These are phyloP conservation scores for Ambrosiella xylebori DNA, from an alignment of 2,329 filamentous ascomycete species.

Conservation along the genomic window DNA sequence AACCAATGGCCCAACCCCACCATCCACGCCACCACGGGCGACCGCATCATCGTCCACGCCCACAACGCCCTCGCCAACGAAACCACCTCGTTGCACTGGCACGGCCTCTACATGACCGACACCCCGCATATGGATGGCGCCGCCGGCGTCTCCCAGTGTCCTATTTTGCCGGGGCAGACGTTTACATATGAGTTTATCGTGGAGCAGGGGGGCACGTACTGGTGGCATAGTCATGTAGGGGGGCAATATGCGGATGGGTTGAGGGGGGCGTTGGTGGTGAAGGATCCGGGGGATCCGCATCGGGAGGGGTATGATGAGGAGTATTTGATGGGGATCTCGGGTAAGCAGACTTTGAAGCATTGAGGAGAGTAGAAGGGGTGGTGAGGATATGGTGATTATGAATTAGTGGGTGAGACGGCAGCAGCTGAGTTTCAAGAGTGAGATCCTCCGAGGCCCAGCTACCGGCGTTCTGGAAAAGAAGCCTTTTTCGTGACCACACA, in stretches of 20 bases:
- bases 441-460: too few species aligned
- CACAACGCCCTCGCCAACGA: conserved; percentile 35
- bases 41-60: conserved; percentile 31
- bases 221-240: conserved; percentile 22
- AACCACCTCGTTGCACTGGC: conserved; percentile 37
- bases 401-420: too few species aligned
- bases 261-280: conserved; percentile 35
- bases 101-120: conserved; percentile 38
- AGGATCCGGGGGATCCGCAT: conserved; percentile 32
- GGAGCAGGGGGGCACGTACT: conserved; percentile 28
- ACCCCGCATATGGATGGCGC: conserved; percentile 43
- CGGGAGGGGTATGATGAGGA: conserved; percentile 32
- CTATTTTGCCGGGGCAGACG: conserved; percentile 32
- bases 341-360: conserved; percentile 2
- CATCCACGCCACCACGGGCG: conserved; percentile 15
- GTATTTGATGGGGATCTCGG: conserved; percentile 32
- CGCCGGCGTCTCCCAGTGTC: conserved; percentile 34
- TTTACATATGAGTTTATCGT: conserved; percentile 37
- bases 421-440: too few species aligned
- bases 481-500: too few species aligned
- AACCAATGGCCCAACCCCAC: conserved; percentile 6
- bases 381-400: too few species aligned
- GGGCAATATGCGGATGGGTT: conserved; percentile 42
- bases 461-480: too few species aligned
- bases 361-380: too few species aligned